phyloP scores from a whole-genome alignment of 441 rosid species.

The Flueggea neowawraea region DNA sequence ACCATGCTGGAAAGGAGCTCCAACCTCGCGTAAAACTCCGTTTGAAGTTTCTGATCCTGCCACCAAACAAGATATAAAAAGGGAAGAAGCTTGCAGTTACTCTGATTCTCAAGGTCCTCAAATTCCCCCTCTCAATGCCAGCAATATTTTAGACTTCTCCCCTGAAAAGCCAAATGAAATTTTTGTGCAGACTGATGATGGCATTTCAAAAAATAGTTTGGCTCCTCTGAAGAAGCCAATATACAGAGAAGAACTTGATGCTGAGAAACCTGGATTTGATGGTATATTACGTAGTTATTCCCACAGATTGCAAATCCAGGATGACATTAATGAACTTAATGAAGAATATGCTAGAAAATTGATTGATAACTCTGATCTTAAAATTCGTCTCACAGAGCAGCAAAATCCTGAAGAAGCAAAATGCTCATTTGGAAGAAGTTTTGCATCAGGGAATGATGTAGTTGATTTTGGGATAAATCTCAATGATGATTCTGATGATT shows the following conservation, averaged over 20 bases:
- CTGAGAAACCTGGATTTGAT: conserved; percentile 23
- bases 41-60: conserved; percentile 27
- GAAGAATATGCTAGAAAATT: conserved; percentile 23
- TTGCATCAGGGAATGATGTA: conserved; percentile 13
- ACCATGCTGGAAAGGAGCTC: conserved; percentile 59
- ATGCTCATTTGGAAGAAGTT: conserved; percentile 18
- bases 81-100: conserved; percentile 30
- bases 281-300: conserved; percentile 18
- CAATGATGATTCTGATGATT: conserved; percentile 32
- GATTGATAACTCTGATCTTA: conserved; percentile 18
- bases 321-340: conserved; percentile 17
- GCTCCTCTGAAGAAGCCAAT: conserved; percentile 26
- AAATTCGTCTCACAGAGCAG: conserved; percentile 18
- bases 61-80: conserved; percentile 23
- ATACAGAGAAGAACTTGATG: conserved; percentile 27
- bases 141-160: conserved; percentile 24
- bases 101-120: conserved; percentile 34
- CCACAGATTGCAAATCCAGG: conserved; percentile 19
- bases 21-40: conserved; percentile 28
- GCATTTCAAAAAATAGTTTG: conserved; percentile 21
- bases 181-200: conserved; percentile 19
- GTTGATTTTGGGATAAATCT: conserved; percentile 28
- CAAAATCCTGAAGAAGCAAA: conserved; percentile 22
- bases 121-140: conserved; percentile 18
- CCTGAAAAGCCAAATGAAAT: conserved; percentile 30